Conservation (phyloP, 2,329 filamentous ascomycete species). For the Cytospora piceicola region DNA sequence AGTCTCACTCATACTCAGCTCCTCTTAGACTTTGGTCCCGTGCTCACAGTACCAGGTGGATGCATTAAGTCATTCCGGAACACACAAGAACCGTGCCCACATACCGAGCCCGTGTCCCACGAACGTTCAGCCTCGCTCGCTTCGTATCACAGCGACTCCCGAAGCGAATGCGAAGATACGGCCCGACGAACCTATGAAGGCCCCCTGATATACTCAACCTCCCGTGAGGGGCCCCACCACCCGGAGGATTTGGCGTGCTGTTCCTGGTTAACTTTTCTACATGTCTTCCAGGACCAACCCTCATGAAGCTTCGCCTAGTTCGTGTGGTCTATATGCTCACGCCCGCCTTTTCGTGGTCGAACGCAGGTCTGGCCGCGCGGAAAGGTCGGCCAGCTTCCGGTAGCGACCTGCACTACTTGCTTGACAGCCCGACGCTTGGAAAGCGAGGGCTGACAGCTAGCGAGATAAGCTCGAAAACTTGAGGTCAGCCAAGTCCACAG, state of each 20-base stretch:
- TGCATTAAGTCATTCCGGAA: neutral
- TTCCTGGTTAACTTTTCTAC: conserved; percentile 5
- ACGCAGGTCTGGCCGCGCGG: conserved; percentile 17
- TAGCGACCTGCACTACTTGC: conserved; percentile 12
- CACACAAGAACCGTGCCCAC: neutral
- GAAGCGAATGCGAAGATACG: neutral
- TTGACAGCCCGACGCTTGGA: conserved; percentile 14
- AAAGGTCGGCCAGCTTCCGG: conserved; percentile 16
- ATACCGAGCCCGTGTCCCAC: neutral
- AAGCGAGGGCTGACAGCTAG: conserved; percentile 10
- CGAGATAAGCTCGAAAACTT: neutral
- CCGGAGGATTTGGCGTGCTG: conserved; percentile 8
- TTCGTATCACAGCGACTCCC: neutral
- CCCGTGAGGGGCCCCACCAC: neutral
- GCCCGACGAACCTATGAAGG: neutral
- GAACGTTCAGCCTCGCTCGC: neutral
- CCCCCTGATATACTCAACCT: neutral
- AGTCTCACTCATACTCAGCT: neutral
- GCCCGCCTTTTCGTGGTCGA: neutral
- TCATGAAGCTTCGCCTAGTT: conserved; percentile 7
- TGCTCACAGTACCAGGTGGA: neutral
- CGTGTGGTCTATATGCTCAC: conserved; percentile 2
- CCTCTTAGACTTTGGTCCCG: neutral
- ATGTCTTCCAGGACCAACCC: conserved; percentile 19
- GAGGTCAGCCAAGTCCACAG: neutral